Evolutionary conservation across 208 protist genomes (phyloP), one percentile per base, ranked within the genome.

Genomic region (Leishmania major): DNA sequence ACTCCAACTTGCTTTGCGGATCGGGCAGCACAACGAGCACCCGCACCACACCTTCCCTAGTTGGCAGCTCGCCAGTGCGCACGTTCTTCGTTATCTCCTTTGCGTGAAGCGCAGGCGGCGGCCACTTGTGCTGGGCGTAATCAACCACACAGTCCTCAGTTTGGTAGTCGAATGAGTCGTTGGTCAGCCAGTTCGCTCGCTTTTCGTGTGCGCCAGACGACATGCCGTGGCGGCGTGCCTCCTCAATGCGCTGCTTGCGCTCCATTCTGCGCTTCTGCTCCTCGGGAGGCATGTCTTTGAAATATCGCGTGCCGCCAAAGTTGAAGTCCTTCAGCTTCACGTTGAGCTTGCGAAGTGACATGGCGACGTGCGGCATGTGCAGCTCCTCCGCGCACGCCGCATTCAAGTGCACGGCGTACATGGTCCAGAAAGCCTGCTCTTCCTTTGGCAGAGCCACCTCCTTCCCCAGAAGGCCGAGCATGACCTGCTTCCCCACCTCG

Each of bases 291-390:
- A 98, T 95, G 82, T 98, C 92, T 77, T 96, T 97, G 77, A 95
- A 93, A 79, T 98, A 98, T 37, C 96, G 90, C 53, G 96, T 96
- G 37, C 96, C 94, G 40, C 96, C 96, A 92, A 97, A 97, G 75
- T 89, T 88, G 82, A 91, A 98, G 84, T 98, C 96, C 81, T 97
- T 97, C 59, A 98, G 75, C 84, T 98, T 98, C 11, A 98, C 92
- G 71, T 97, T 97, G 2, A 98, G 85, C 76, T 98, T 98, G 35
- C 76, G 84, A 75, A 98, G 84, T 10, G 92, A 89, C 72, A 98
- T 93, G 25, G 92, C 90, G 17, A 91, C 88, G 6, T 31, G 37
- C 15, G 92, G 93, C 90, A 97, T 95, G 49, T 83, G 49, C 43
- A 96, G 86, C 83, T 93, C 89, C 31, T 86, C 78, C 28, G 80